Evolutionary conservation across 1,284 basidiomycete species (phyloP).

Genomic region (Puccinia horiana): DNA sequence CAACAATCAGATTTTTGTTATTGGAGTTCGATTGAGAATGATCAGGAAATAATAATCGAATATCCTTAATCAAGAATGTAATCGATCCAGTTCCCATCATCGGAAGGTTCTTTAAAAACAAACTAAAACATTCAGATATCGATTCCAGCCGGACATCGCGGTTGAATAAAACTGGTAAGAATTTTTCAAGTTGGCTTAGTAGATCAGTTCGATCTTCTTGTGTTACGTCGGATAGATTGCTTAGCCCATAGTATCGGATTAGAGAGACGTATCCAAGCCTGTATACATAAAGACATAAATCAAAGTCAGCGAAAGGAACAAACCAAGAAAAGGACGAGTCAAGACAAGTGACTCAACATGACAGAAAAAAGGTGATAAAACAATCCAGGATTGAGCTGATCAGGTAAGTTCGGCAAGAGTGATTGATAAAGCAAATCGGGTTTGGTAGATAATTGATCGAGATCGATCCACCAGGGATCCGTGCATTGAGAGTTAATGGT

Average conservation of each 20-base stretch:
- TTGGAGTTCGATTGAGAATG: neutral
- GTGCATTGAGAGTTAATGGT: constrained; percentile 25
- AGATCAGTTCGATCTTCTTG: constrained; percentile 2
- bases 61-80: neutral
- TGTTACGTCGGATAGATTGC: neutral
- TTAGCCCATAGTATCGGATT: constrained; percentile 8
- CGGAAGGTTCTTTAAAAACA: neutral
- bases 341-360: constrained; percentile 11
- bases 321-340: neutral
- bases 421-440: neutral
- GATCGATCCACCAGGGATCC: constrained; percentile 25
- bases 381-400: neutral
- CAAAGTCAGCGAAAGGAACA: neutral
- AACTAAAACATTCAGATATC: constrained; percentile 10
- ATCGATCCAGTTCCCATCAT: neutral
- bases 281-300: neutral
- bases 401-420: neutral
- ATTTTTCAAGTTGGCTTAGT: neutral
- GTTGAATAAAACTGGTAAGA: constrained; percentile 2
- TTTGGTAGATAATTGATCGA: neutral
- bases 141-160: neutral
- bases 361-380: constrained; percentile 21
- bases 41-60: neutral
- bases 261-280: constrained; percentile 32
- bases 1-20: neutral